Conservation (phyloP, 2,329 filamentous ascomycete species). For the Cladophialophora chaetospira region DNA sequence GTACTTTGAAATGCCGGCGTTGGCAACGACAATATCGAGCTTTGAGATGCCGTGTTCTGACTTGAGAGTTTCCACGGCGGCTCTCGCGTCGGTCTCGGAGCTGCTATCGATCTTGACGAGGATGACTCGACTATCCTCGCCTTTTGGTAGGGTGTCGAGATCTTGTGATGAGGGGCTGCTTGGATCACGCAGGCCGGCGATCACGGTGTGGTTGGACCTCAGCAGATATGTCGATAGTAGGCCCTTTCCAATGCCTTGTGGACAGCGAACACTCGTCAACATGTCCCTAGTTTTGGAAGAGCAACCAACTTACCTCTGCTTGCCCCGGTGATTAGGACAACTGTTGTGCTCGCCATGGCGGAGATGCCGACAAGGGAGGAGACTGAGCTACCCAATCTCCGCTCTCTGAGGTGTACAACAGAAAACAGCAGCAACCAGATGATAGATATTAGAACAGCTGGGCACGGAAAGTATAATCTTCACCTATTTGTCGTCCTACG, state of each 20-base stretch:
- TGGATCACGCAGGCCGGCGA: constrained; percentile 18
- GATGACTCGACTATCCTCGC: constrained; percentile 39
- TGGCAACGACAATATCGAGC: constrained; percentile 54
- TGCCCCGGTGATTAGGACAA: not conserved
- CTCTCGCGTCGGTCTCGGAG: constrained; percentile 37
- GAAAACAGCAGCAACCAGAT: too few species aligned
- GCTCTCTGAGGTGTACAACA: too few species aligned
- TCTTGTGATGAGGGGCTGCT: not conserved
- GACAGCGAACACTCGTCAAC: not conserved
- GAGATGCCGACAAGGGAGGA: too few species aligned
- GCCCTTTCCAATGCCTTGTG: constrained; percentile 14
- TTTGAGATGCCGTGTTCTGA: constrained; percentile 37
- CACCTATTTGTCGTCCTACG: too few species aligned
- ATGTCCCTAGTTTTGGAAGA: not conserved
- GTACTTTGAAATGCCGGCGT: constrained; percentile 47
- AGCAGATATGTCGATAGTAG: constrained; percentile 7
- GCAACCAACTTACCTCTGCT: not conserved
- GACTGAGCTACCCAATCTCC: too few species aligned
- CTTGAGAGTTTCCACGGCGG: constrained; percentile 37
- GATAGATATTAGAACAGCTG: too few species aligned
- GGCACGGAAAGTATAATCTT: too few species aligned
- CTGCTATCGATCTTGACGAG: constrained; percentile 45
- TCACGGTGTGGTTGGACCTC: constrained; percentile 10
- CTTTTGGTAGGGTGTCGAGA: constrained; percentile 40
- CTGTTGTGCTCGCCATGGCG: not conserved